phyloP scores from a whole-genome alignment of 2,329 filamentous ascomycete species.

The Akanthomyces uredinophilus region DNA sequence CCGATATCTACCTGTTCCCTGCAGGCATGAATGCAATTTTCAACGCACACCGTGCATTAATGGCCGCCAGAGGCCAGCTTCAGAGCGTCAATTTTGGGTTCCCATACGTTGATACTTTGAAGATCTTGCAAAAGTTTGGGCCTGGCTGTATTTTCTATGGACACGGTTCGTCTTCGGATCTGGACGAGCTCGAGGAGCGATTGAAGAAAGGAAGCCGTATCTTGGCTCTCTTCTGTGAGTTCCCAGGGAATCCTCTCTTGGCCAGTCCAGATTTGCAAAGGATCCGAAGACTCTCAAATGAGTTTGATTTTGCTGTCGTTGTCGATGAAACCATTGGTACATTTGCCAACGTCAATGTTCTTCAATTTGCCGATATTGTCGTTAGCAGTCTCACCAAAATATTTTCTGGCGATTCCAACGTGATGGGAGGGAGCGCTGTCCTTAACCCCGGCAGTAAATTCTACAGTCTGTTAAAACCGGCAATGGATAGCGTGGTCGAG shows the following conservation, averaged over 20 bases:
- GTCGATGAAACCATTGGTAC: conserved; percentile 97
- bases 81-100: conserved; percentile 95
- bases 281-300: conserved; percentile 74
- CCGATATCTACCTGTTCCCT: conserved; percentile 85
- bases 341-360: conserved; percentile 90
- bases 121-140: conserved; percentile 91
- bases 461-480: conserved; percentile 63
- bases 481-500: conserved; percentile 65
- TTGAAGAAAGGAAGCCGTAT: conserved; percentile 69
- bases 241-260: conserved; percentile 86
- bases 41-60: conserved; percentile 71
- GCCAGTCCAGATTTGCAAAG: conserved; percentile 76
- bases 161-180: conserved; percentile 66
- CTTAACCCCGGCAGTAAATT: conserved; percentile 62
- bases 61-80: conserved; percentile 56
- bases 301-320: conserved; percentile 83
- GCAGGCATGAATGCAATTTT: conserved; percentile 95
- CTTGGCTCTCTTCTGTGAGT: conserved; percentile 86
- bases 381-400: conserved; percentile 95
- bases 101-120: conserved; percentile 93
- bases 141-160: conserved; percentile 87
- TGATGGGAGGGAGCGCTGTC: conserved; percentile 82
- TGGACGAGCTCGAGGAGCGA: conserved; percentile 75
- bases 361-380: conserved; percentile 83
- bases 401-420: conserved; percentile 95